phyloP scores from a whole-genome alignment of 495 filamentous ascomycete genomes.

The Annulohypoxylon stygium region DNA sequence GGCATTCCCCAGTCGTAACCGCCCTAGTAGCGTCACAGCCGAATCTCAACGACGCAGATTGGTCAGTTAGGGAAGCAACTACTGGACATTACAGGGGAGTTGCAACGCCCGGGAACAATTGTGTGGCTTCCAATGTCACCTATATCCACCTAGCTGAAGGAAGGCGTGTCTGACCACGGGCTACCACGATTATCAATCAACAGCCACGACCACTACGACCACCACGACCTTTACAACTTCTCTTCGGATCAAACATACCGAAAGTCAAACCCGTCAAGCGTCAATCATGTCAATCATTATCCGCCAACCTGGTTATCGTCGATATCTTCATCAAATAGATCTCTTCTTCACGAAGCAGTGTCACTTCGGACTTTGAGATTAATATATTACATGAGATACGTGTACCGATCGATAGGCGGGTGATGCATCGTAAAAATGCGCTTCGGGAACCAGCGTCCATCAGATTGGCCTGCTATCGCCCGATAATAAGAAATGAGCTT shows the following conservation, averaged over 20 bases:
- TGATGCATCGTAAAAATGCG: conserved; percentile 31
- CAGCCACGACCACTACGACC: not conserved
- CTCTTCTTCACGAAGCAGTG: not conserved
- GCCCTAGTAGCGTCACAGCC: conserved; percentile 12
- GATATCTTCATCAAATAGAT: conserved; percentile 4
- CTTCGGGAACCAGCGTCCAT: conserved; percentile 16
- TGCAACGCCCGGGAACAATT: not conserved
- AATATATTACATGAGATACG: conserved; percentile 19
- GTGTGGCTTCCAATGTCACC: not conserved
- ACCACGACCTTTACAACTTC: not conserved
- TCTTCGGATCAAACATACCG: conserved; percentile 6
- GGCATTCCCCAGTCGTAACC: conserved; percentile 10
- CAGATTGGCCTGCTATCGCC: conserved; percentile 36
- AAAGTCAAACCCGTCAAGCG: not conserved
- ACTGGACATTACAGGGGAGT: not conserved
- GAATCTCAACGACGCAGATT: not conserved
- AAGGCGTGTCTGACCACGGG: not conserved
- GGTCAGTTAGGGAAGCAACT: not conserved
- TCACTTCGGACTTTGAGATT: not conserved
- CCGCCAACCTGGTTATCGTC: not conserved
- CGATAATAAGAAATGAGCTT: conserved; percentile 16
- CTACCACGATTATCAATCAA: too few relatives aligned
- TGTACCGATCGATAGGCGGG: conserved; percentile 13
- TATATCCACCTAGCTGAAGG: not conserved
- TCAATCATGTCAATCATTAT: not conserved